Base-by-base conservation (phyloP, 768 basidiomycete genomes). In the Cantharellus anzutake region DNA sequence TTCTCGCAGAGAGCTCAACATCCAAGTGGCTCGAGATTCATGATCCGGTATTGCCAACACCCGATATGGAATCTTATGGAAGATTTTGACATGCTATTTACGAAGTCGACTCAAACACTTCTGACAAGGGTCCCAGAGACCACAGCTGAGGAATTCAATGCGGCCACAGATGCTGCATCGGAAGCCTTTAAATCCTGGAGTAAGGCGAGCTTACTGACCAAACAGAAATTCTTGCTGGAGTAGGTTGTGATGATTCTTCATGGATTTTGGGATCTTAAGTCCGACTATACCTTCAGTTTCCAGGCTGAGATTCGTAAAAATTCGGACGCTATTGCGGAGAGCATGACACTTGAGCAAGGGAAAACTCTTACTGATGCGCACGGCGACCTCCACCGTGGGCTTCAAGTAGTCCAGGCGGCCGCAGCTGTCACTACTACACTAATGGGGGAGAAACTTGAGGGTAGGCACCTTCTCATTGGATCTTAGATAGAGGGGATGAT, bases 351-450 rank as follows among this genome's bases (percentile, higher is more conserved):
- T 29, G 93, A 97, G 69, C 94, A 98, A 71, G 94, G 94, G 14
- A 97, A 97, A 73, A 99, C 94, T 0, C 71, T 87, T 50, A 80
- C 20, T 85, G 94, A 99, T 72, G 94, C 94, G 0, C 89, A 90
- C 64, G 94, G 94, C 0, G 94, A 99, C 70, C 78, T 99, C 42
- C 78, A 91, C 7, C 86, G 94, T 37, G 93, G 93, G 37, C 74
- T 94, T 40, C 92, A 97, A 70, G 88, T 91, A 1, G 85, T 86
- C 3, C 85, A 89, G 69, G 80, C 79, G n/a, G 64, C 90, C 16
- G 77, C 80, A 57, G 84, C 82, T 39, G 83, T 90, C 64, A 89
- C 94, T 0, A 83, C 82, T 0, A 84, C 80, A 5, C 71, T 97
- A n/a, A 73, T 94, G 29, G 93, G 89, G 2, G 87, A 94, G 60